A percentile compares a stretch with the other conserved stretches of the same genome.
Evolutionary conservation across 2,329 filamentous ascomycete genomes (phyloP).

Genomic region (Lecanosticta acicola): DNA sequence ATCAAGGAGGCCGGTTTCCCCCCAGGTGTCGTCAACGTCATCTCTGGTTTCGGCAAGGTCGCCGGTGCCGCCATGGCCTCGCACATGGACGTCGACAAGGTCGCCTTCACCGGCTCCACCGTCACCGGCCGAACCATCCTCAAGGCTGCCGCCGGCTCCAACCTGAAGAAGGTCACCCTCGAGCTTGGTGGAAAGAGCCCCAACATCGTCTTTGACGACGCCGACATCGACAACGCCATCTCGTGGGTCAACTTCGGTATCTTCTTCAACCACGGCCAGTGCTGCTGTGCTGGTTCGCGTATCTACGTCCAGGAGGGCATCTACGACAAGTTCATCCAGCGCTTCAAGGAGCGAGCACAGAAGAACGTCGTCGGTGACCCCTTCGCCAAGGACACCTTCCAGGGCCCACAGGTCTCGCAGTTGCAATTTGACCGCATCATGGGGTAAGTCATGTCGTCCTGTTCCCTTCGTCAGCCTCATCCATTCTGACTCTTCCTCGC

Average conservation of each 20-base stretch:
- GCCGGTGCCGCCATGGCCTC: constrained; percentile 70
- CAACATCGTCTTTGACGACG: constrained; percentile 74
- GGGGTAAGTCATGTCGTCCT: constrained; percentile 46
- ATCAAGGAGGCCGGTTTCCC: constrained; percentile 75
- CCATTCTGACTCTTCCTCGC: constrained; percentile 14
- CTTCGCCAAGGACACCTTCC: constrained; percentile 73
- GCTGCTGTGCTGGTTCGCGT: constrained; percentile 70
- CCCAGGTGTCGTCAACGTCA: constrained; percentile 62
- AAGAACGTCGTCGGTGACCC: constrained; percentile 79
- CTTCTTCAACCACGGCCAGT: constrained; percentile 57
- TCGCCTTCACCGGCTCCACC: constrained; percentile 77
- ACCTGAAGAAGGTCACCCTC: constrained; percentile 76
- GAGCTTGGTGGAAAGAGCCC: constrained; percentile 77
- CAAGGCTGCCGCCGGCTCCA: constrained; percentile 71
- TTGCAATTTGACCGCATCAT: constrained; percentile 86
- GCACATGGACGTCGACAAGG: constrained; percentile 78
- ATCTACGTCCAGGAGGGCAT: constrained; percentile 81
- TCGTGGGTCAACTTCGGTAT: constrained; percentile 66
- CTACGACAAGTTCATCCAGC: constrained; percentile 78
- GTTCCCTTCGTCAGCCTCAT: background rate
- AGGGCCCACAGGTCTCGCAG: constrained; percentile 80
- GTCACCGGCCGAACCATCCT: constrained; percentile 68
- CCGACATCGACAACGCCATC: constrained; percentile 70
- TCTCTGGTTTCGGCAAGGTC: constrained; percentile 70
- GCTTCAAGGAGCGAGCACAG: constrained; percentile 70